Evolutionary conservation across 1,139 yeast species (phyloP), one percentile per base, ranked within the genome.

Genomic region (Lodderomyces elongisporus): DNA sequence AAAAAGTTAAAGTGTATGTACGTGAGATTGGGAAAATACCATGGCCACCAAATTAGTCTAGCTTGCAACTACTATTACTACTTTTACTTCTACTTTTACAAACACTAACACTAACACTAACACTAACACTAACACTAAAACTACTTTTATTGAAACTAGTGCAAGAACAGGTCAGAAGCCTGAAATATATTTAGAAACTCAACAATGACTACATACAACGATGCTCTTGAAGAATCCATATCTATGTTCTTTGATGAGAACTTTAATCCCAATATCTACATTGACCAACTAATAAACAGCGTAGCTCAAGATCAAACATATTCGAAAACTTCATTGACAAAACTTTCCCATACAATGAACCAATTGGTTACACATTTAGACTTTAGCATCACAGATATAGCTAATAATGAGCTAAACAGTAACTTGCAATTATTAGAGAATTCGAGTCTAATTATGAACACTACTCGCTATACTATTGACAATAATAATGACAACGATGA

Each of bases 301-400:
- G 52, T 56, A n/a, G 41, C 47, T 16, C 32, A 34, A 4, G 29
- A 31, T 13, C 24, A 31, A 10, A 40, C 47, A 20, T 59, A 59
- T 38, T 44, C 57, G 27, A 51, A 54, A 20, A 39, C 43, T 22
- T 52, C 52, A 21, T 41, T 61, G 32, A 48, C 57, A 14, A 49
- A 50, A 28, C 43, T 65, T 24, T 52, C 61, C 22, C 53, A 45
- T 35, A 55, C 55, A 30, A 54, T 65, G 28, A 56, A 62, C 28
- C 58, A 53, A 20, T 58, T 81, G 25, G 58, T 77, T 14, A 66
- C 78, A 3, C 82, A 78, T 44, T 53, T 80, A 37, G 85, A 81
- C 49, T 77, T 69, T 50, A 74, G 77, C 44, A 74, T 82, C 2
- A 74, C 67, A 45, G 77, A 75, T 41, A 52, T 79, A 13, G 66